phyloP scores from a whole-genome alignment of 768 basidiomycete species.

The Xerocomus brunneocitrinus region DNA sequence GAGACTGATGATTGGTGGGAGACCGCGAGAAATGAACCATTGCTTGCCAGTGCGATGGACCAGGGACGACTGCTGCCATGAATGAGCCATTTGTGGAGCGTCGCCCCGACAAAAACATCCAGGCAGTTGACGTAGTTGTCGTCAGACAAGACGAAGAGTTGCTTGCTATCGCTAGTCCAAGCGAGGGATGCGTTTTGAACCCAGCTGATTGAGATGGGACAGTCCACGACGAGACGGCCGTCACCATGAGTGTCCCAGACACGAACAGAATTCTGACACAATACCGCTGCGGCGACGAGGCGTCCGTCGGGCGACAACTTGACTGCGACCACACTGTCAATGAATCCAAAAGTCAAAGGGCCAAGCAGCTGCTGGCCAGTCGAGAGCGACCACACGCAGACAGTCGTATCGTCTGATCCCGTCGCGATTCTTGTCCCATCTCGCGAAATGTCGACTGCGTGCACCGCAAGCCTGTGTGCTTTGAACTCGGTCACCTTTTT shows the following conservation, averaged over 20 bases:
- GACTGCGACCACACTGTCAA: background rate
- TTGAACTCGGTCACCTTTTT: background rate
- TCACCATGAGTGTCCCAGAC: background rate
- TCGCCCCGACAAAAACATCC: background rate
- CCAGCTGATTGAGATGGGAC: background rate
- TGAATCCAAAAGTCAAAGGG: background rate
- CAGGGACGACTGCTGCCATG: too few species aligned
- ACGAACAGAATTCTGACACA: background rate
- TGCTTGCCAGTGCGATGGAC: background rate
- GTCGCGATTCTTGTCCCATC: background rate
- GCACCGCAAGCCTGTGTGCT: background rate
- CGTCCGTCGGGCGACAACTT: constrained; percentile 5
- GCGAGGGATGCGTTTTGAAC: background rate
- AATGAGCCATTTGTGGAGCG: background rate
- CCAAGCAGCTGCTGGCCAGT: background rate
- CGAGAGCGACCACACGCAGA: background rate
- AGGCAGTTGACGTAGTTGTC: background rate
- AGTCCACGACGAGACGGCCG: background rate
- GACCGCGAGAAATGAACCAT: background rate
- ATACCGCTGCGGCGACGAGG: background rate
- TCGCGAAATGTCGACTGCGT: background rate
- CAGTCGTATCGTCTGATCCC: background rate
- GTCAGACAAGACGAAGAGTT: background rate
- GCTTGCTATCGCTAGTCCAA: background rate
- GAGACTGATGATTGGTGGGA: background rate